Evolutionary conservation across 73 alveolate genomes (phyloP), one percentile per base, ranked within the genome.

Genomic region (Halteria grandinella): DNA sequence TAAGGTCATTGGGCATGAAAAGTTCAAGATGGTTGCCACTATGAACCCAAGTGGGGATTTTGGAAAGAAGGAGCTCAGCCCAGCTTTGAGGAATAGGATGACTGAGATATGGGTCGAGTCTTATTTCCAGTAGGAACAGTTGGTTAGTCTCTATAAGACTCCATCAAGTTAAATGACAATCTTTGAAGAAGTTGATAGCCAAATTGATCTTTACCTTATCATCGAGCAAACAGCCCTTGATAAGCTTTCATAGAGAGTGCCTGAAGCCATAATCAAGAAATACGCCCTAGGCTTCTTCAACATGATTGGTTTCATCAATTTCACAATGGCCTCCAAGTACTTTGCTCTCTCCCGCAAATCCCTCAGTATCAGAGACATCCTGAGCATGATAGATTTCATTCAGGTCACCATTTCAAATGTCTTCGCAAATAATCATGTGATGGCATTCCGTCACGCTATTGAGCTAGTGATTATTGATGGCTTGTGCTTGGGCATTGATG

Each of bases 31-130:
- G 47, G 87, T 94, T 15, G 99, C 99, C 40, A 97, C 99, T 10
- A 98, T 98, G 99, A 97, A 98, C 83, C 99, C 99, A 15, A 93
- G 98, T 20, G 99, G 98, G 25, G 98, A 96, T 66, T 98, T 89
- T 85, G 99, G 99, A 17, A 98, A 98, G 89, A 97, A 97, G 76
- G 99, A 95, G 69, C 92, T 98, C 15, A 87, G 98, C 41, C 99
- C 99, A 47, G 99, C 99, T 45, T 85, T 98, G 66, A 88, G 99
- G 47, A 94, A 97, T 72, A 80, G 99, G 49, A 96, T 98, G 74
- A 98, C 99, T 15, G 99, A 98, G 75, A 96, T 98, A 23, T 98
- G 96, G 97, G 99, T 91, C 18, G 95, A 91, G 41, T 79, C 87
- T 29, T 70, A 66, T 55, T 80, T 80, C 87, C 79, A 54, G 21